Evolutionary conservation across 352 stramenopile genomes (phyloP), one percentile per base, ranked within the genome.

Genomic region (Phytophthora idaei): DNA sequence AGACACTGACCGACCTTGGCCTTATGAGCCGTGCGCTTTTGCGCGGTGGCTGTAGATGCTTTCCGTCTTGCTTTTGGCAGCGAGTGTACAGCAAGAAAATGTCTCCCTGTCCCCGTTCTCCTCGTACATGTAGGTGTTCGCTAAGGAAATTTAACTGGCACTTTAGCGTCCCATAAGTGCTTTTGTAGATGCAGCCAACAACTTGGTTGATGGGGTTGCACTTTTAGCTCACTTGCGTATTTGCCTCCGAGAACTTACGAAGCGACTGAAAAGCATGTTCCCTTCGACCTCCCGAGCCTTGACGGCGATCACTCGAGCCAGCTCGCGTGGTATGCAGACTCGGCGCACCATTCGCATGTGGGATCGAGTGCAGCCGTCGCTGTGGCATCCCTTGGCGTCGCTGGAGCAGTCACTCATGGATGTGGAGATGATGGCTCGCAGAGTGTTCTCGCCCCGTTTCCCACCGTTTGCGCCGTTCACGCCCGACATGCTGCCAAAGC

Each of bases 381-480:
- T 76, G 6, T 89, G 80, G 80, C 63, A 85, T 57, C 72, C 78
- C 0, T 64, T 83, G 64, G 68, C 80, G 12, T 83, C 75, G 28
- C 42, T 90, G 37, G 84, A 92, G 71, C 81, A 90, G 57, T 92
- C 84, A 15, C 71, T 92, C 36, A 83, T 88, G 81, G 78, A 90
- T 10, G 56, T 84, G 28, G 81, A 90, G 21, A 39, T 66, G 17
- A 71, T 80, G 58, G 57, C 74, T 34, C 57, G 37, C 8, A 69
- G 65, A 49, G 68, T 78, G 39, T 69, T 86, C 36, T 61, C 73
- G 46, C 61, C 66, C 48, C 57, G 60, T 7, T 72, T 71, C 17
- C 67, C 72, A 39, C 67, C 62, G 9, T 75, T 78, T 46, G 61
- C 73, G n/a, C 57, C 67, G 34, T 66, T 77, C 29, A 53, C 62